Percentiles rank a stretch among this genome's conserved stretches.
Conservation (phyloP, 495 filamentous ascomycete genomes). For the Letharia columbiana region DNA sequence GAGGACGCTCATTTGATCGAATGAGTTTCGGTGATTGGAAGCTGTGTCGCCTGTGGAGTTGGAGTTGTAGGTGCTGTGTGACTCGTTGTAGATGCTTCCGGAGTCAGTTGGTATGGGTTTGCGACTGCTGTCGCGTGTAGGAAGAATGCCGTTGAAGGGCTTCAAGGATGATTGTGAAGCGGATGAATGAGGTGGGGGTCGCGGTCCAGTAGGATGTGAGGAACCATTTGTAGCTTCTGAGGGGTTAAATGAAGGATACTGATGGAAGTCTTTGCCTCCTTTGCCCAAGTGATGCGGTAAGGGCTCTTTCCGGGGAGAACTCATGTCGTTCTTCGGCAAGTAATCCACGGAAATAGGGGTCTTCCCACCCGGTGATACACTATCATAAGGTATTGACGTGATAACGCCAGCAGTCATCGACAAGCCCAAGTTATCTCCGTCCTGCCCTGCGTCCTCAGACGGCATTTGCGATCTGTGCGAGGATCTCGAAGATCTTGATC, state of each 20-base stretch:
- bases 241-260: constrained; percentile 72
- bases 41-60: constrained; percentile 59
- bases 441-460: constrained; percentile 52
- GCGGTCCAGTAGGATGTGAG: constrained; percentile 55
- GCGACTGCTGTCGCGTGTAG: constrained; percentile 55
- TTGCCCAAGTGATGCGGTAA: constrained; percentile 76
- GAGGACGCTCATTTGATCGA: constrained; percentile 59
- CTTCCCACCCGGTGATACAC: constrained; percentile 46
- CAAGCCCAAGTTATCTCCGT: constrained; percentile 46
- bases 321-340: constrained; percentile 60
- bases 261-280: constrained; percentile 71
- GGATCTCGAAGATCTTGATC: constrained; percentile 71
- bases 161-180: constrained; percentile 55
- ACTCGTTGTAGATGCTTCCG: constrained; percentile 40
- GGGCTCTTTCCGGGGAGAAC: constrained; percentile 56
- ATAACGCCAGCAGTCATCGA: constrained; percentile 78
- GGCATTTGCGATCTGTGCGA: constrained; percentile 69
- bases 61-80: constrained; percentile 55
- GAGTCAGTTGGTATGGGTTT: constrained; percentile 58
- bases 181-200: constrained; percentile 57
- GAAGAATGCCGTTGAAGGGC: constrained; percentile 32
- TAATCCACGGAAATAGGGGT: constrained; percentile 71
- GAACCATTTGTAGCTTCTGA: constrained; percentile 37
- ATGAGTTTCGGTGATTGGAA: constrained; percentile 60
- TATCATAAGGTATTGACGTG: constrained; percentile 84